Evolutionary conservation across 2,329 filamentous ascomycete genomes (phyloP).

Genomic region (Drechslerella dactyloides): DNA sequence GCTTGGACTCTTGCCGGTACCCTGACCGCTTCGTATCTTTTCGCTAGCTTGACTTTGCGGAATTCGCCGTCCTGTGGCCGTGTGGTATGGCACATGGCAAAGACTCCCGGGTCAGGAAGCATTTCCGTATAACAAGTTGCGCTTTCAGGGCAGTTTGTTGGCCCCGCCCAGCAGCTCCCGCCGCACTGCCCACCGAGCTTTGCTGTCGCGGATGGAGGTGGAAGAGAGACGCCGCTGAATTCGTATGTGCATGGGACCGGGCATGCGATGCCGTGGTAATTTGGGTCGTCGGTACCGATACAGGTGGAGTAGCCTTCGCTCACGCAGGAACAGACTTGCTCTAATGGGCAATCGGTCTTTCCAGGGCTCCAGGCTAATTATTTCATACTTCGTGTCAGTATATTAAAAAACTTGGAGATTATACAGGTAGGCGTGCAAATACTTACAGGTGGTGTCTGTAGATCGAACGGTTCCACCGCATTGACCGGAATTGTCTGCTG

Average conservation of each 20-base stretch:
- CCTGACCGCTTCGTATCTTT: conserved; percentile 31
- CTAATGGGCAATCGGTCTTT: conserved; percentile 28
- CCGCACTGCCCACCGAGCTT: conserved; percentile 38
- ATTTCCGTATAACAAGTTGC: conserved; percentile 39
- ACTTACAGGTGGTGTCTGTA: conserved; percentile 17
- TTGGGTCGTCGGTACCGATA: conserved; percentile 11
- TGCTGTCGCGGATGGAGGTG: conserved; percentile 35
- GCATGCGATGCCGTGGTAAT: conserved; percentile 12
- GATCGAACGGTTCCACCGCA: conserved; percentile 30
- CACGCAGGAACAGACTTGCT: conserved; percentile 31
- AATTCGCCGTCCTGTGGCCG: conserved; percentile 2
- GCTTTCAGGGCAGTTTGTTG: conserved; percentile 35
- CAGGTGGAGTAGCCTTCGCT: conserved; percentile 22
- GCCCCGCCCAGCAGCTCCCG: conserved; percentile 43
- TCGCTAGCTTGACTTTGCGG: conserved; percentile 15
- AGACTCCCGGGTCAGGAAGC: conserved; percentile 23
- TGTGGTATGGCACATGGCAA: conserved; percentile 38
- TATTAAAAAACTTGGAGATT: neutral
- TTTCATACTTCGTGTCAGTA: neutral
- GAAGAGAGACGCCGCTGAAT: conserved; percentile 17
- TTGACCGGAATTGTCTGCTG: conserved; percentile 36
- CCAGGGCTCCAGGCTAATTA: conserved; percentile 21
- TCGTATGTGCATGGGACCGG: conserved; percentile 32
- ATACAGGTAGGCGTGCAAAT: neutral
- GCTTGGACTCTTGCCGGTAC: conserved; percentile 42